Evolutionary conservation across 179 eudicot species (phyloP).

Genomic region (Amaranthus tricolor): DNA sequence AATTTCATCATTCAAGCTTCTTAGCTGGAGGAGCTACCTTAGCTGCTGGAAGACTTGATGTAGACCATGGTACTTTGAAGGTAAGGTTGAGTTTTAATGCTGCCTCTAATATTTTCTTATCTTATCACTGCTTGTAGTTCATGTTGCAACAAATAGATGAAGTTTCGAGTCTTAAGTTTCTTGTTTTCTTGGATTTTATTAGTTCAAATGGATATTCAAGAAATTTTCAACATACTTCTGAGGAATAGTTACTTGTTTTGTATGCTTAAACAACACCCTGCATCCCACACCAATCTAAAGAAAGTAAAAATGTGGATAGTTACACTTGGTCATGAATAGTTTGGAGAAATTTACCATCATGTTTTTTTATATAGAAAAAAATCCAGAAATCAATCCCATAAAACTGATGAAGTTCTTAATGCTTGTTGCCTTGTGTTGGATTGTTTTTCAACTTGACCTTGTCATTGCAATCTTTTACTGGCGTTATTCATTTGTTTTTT

Average conservation of each 20-base stretch:
- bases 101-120: slow-evolving; percentile 1
- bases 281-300: background rate
- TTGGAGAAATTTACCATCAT: too few relatives aligned
- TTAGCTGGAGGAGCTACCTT: slow-evolving; percentile 94
- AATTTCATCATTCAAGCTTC: slow-evolving; percentile 93
- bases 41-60: slow-evolving; percentile 89
- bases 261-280: background rate
- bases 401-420: too few relatives aligned
- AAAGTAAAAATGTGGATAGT: background rate
- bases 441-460: too few relatives aligned
- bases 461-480: too few relatives aligned
- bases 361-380: too few relatives aligned
- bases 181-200: too few relatives aligned
- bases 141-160: background rate
- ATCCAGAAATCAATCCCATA: too few relatives aligned
- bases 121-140: background rate
- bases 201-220: too few relatives aligned
- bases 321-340: too few relatives aligned
- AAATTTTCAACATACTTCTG: background rate
- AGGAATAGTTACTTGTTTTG: background rate
- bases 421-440: too few relatives aligned
- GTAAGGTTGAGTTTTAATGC: slow-evolving; percentile 30
- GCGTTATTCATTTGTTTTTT: too few relatives aligned
- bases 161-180: background rate
- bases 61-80: slow-evolving; percentile 67